Evolutionary conservation across 2,329 filamentous ascomycete species (phyloP).

Genomic region (Neopestalotiopsis clavispora): DNA sequence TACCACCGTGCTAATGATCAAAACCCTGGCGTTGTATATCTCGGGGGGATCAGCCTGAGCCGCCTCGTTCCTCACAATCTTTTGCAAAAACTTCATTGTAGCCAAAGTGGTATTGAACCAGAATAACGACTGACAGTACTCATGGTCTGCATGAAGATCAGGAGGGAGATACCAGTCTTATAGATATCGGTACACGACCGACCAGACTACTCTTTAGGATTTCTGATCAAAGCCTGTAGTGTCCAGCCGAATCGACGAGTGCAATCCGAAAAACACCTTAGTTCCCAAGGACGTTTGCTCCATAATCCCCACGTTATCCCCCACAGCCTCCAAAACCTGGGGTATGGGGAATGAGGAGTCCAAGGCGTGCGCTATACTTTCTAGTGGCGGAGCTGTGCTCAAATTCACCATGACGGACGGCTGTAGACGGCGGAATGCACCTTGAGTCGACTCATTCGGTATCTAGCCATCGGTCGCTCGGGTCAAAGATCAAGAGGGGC

Average conservation of each 20-base stretch:
- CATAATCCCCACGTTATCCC: neutral
- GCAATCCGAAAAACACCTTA: no score
- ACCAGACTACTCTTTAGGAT: no score
- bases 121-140: neutral
- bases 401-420: neutral
- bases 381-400: neutral
- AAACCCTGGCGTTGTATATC: neutral
- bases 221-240: no score
- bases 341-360: neutral
- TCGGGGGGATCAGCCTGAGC: neutral
- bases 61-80: neutral
- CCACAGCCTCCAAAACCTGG: neutral
- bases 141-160: neutral
- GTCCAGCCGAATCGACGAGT: no score
- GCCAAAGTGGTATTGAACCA: neutral
- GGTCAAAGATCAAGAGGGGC: neutral
- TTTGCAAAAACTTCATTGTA: neutral
- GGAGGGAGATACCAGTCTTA: no score
- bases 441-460: neutral
- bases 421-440: neutral
- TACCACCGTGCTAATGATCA: neutral
- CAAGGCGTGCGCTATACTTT: neutral
- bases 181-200: no score
- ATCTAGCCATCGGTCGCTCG: no score
- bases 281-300: neutral